Base-by-base conservation (phyloP, 2,329 filamentous ascomycete genomes). In the Xylaria sp. region DNA sequence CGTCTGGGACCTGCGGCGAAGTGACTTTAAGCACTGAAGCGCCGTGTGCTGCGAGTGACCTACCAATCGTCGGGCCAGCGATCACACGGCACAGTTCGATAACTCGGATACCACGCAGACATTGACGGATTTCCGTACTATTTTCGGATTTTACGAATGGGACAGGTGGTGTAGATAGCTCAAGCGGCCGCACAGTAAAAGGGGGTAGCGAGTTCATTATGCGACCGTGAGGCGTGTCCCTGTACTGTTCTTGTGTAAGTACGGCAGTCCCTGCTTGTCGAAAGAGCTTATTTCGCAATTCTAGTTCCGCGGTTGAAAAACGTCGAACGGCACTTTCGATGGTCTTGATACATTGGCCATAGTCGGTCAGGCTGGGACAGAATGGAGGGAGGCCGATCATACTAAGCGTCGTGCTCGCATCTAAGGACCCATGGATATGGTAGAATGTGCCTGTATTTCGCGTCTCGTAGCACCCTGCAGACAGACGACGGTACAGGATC, bases 11-110 rank as follows among this genome's bases (percentile, higher is more conserved):
- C 55, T 88, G 82, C 0, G 89, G 87, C 8, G 88, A 89, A 2
- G 91, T 93, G 55, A 94, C 84, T 74, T 93, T 92, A 72, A 94
- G 84, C 0, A 94, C 91, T 63, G 90, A 87, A 8, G 92, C 92
- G 1, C 92, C 92, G 76, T 93, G 91, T 70, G 92, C 91, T n/a
- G 90, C 91, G 0, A 94, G 84, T 1, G 89, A 89, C 37, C 91
- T 87, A 2, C 89, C 89, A 72, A 94, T 89, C 4, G 90, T 88
- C n/a, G 91, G 91, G 0, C 91, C 91, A 3, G 92, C 92, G 71
- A 94, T 93, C 75, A 94, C 90, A 50, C 91, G 89, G 76, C 91
- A 92, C 37, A 94, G 81, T 76, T 94, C 92, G 5, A 94, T 84
- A 6, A 94, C 91, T 72, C 90, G 91, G 77, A 94, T 84, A 0